These are phyloP conservation scores for Syzygium oleosum DNA, from an alignment of 345 rosid genomes.

Conservation along the genomic window DNA sequence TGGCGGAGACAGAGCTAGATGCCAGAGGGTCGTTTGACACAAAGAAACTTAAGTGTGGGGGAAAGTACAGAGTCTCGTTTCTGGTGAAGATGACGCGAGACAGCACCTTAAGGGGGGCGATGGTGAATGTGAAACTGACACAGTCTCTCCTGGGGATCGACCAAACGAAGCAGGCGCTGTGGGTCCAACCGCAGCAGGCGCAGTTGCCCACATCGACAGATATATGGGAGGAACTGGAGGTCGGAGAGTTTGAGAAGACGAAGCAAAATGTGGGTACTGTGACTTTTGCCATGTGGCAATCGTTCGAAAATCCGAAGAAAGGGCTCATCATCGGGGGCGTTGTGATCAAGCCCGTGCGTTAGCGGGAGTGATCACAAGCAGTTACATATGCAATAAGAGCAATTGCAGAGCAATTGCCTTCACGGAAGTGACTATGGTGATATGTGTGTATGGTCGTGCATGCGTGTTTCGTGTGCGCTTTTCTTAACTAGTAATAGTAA, in stretches of 20 bases:
- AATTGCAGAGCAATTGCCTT: background rate
- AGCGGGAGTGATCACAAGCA: background rate
- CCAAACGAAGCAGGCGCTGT: background rate
- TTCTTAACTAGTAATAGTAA: too few relatives aligned
- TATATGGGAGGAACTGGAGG: background rate
- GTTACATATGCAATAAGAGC: background rate
- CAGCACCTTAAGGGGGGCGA: accelerated
- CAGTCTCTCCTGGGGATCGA: background rate
- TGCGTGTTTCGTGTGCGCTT: background rate
- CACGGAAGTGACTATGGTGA: background rate
- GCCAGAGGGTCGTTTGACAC: background rate
- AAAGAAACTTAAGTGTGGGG: background rate
- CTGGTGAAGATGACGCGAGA: background rate
- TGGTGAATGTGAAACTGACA: background rate
- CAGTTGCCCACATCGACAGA: accelerated
- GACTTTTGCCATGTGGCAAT: background rate
- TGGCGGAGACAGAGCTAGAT: background rate
- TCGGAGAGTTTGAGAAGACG: background rate
- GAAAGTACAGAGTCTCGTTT: background rate
- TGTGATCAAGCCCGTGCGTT: background rate
- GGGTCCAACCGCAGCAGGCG: too few relatives aligned
- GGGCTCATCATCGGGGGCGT: background rate
- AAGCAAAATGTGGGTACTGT: background rate
- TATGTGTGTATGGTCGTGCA: background rate
- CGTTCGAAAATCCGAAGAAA: background rate